Percentiles rank a stretch among this genome's conserved stretches.
phyloP scores from a whole-genome alignment of 441 rosid genomes.

The Arabidopsis hybrid region DNA sequence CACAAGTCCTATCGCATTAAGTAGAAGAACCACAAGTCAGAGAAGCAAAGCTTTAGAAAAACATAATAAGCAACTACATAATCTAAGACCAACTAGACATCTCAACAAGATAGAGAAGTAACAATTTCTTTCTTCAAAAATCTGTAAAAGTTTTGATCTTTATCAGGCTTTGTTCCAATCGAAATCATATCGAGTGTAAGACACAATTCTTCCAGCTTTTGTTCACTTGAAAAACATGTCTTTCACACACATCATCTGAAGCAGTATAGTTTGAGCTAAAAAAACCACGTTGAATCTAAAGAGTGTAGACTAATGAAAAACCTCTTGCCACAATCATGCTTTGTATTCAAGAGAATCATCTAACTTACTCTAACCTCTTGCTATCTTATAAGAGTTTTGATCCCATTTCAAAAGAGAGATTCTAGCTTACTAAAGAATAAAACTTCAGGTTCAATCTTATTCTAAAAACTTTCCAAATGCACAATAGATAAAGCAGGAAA shows the following conservation, averaged over 20 bases:
- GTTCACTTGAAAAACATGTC: neutral
- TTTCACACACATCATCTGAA: neutral
- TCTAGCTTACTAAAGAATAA: slow-evolving; percentile 10
- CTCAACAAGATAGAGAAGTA: neutral
- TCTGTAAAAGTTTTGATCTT: slow-evolving; percentile 9
- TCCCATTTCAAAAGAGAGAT: neutral
- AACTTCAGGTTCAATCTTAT: neutral
- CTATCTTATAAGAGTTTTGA: neutral
- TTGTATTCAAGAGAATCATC: neutral
- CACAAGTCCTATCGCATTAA: slow-evolving; percentile 77
- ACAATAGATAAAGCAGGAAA: neutral
- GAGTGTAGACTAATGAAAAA: neutral
- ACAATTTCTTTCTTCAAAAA: neutral
- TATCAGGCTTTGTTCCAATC: neutral
- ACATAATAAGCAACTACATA: neutral
- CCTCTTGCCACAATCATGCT: neutral
- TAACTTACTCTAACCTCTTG: neutral
- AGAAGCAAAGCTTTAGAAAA: slow-evolving; percentile 22
- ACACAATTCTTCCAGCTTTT: neutral
- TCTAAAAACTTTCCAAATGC: neutral
- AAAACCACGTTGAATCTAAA: neutral
- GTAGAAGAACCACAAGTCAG: slow-evolving; percentile 61
- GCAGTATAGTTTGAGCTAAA: neutral
- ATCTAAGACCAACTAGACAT: neutral
- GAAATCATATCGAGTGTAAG: neutral